Base-by-base conservation (phyloP, 2,329 filamentous ascomycete species). In the Arthrobotrys sinensis region DNA sequence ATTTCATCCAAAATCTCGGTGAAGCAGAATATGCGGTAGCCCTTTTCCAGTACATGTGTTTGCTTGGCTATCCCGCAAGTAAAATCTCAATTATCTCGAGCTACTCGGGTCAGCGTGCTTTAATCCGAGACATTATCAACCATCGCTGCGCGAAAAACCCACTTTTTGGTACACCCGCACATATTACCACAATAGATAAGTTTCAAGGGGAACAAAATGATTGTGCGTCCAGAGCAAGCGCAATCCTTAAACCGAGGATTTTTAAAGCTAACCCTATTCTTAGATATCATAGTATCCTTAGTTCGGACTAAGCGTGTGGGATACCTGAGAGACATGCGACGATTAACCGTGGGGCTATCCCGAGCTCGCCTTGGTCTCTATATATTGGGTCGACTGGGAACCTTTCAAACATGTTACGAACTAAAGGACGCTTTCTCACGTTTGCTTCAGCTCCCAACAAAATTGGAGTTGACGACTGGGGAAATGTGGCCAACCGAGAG, bases 191-290 rank as follows among this genome's bases (percentile, higher is more conserved):
- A 4, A 95, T 99, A 80, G 96, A 99, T 86, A 97, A 97, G 84
- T 99, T 98, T 83, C 96, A 99, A 86, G 96, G 96, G 84, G 96
- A 99, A 87, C 96, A 99, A 85, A 99, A 99, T 85, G 96, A 99
- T 83, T 98, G 93, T 96, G 88, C 88, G 92, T 90, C 70, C 45
- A 50, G 21, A 38, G 48, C 16, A 28, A 14, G 4, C 19, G 12
- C 10, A 36, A 67, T 38, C 34, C 10, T 53, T 62, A 48, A 28
- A 50, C 10, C 11, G 6, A 38, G 5, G 19, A 48, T 19, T n/a
- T 1, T 16, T 48, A 2, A 10, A 53, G 16, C 64, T 75, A 55
- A 67, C 32, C 24, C 19, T 6, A 4, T 32, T 8, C 6, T 12
- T 32, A 96, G 93, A 97, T 83, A 90, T 99, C 81, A 97, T 99